Percentiles rank a stretch among this genome's conserved stretches.
Conservation (phyloP, 495 filamentous ascomycete genomes). For the Emericellopsis terricola region DNA sequence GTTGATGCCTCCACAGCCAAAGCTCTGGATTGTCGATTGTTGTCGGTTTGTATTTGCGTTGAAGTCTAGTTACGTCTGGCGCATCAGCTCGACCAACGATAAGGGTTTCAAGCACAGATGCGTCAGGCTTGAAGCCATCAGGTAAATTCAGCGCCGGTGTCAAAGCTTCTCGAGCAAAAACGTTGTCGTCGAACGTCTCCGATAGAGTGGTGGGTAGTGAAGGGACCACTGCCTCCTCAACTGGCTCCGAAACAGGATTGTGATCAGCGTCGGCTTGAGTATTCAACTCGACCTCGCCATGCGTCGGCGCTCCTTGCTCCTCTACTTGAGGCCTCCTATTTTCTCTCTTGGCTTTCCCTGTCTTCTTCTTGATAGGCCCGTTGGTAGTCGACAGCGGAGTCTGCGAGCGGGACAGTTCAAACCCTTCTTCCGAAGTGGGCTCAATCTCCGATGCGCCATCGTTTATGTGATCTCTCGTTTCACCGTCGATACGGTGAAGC, state of each 20-base stretch:
- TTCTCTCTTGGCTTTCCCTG: constrained; percentile 36
- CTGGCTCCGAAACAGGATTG: too few relatives aligned
- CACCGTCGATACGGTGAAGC: constrained; percentile 32
- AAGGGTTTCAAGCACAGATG: constrained; percentile 11
- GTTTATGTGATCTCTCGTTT: constrained; percentile 19
- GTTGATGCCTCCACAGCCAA: constrained; percentile 85
- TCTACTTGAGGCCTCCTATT: too few relatives aligned
- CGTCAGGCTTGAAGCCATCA: constrained; percentile 14
- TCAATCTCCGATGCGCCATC: too few relatives aligned
- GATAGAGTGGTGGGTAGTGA: too few relatives aligned
- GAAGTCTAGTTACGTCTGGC: constrained; percentile 61
- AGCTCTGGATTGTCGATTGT: constrained; percentile 46
- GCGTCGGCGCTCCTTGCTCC: too few relatives aligned
- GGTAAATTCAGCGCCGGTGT: constrained; percentile 11
- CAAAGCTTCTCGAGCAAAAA: constrained; percentile 11
- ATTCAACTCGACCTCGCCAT: constrained; percentile 22
- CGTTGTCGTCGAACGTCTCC: constrained; percentile 15
- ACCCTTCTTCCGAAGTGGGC: constrained; percentile 19
- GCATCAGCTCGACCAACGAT: constrained; percentile 56
- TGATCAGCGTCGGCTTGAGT: constrained; percentile 1
- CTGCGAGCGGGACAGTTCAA: constrained; percentile 20
- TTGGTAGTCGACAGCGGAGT: constrained; percentile 17
- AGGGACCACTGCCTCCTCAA: too few relatives aligned
- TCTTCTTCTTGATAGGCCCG: constrained; percentile 18
- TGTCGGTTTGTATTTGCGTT: constrained; percentile 47